Conservation (phyloP, 2,329 filamentous ascomycete genomes). For the Diaporthe australafricana region DNA sequence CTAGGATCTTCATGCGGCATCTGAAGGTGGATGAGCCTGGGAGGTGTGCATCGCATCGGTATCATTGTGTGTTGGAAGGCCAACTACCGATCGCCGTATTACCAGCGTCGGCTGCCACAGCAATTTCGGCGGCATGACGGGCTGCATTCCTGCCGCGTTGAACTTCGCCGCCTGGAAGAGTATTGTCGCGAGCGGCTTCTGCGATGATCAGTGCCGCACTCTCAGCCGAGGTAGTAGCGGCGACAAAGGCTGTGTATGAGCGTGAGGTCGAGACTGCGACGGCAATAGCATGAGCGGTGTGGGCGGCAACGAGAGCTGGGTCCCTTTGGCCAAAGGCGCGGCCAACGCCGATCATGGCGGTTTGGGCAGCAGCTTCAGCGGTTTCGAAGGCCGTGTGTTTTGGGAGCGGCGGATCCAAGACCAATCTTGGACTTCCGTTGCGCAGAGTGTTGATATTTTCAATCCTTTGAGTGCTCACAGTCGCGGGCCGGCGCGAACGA, state of each 20-base stretch:
- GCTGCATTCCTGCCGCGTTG: not conserved
- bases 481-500: not conserved
- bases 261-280: conserved; percentile 2
- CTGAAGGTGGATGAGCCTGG: not conserved
- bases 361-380: not conserved
- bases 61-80: not conserved
- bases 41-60: not conserved
- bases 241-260: conserved; percentile 2
- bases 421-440: not conserved
- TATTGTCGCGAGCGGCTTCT: not conserved
- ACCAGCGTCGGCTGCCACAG: not conserved
- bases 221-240: not conserved
- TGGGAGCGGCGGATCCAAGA: not conserved
- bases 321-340: not conserved
- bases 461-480: not conserved
- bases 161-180: not conserved
- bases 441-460: not conserved
- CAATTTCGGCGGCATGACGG: not conserved
- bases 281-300: not conserved
- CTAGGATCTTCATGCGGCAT: not conserved
- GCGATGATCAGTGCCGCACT: not conserved
- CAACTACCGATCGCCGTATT: not conserved
- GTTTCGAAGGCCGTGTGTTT: not conserved
- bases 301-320: not conserved
- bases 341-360: not conserved